Conservation (phyloP, 2,329 filamentous ascomycete species). For the Pseudogymnoascus sp. region DNA sequence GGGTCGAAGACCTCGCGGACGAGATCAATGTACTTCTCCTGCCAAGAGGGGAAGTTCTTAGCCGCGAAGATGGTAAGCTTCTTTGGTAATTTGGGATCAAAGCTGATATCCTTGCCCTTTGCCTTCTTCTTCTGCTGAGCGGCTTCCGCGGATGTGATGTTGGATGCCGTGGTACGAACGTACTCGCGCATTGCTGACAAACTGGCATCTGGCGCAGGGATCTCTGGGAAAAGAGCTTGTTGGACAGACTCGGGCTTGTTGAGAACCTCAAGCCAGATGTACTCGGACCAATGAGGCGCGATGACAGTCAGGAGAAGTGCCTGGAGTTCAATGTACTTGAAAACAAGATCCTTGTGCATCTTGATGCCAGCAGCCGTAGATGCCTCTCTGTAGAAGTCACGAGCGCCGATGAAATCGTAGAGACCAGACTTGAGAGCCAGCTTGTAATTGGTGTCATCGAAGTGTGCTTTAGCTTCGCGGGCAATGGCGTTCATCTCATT, state of each 20-base stretch:
- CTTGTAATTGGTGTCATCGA: conserved; percentile 73
- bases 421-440: conserved; percentile 76
- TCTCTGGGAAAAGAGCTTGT: conserved; percentile 64
- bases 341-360: conserved; percentile 75
- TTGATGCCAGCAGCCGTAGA: conserved; percentile 67
- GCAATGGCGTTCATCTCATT: conserved; percentile 86
- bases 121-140: conserved; percentile 78
- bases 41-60: conserved; percentile 77
- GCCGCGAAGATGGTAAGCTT: conserved; percentile 80
- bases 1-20: conserved; percentile 62
- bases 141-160: conserved; percentile 79
- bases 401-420: conserved; percentile 82
- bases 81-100: conserved; percentile 88
- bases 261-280: conserved; percentile 88
- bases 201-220: conserved; percentile 53
- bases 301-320: conserved; percentile 73
- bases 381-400: conserved; percentile 84
- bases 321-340: conserved; percentile 79
- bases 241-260: conserved; percentile 70
- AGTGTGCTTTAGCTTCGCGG: conserved; percentile 69
- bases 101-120: conserved; percentile 79
- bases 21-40: conserved; percentile 79
- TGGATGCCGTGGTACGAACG: conserved; percentile 61
- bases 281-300: conserved; percentile 88
- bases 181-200: conserved; percentile 77